Conservation (phyloP, 345 rosid species). For the Gossypium bickii region DNA sequence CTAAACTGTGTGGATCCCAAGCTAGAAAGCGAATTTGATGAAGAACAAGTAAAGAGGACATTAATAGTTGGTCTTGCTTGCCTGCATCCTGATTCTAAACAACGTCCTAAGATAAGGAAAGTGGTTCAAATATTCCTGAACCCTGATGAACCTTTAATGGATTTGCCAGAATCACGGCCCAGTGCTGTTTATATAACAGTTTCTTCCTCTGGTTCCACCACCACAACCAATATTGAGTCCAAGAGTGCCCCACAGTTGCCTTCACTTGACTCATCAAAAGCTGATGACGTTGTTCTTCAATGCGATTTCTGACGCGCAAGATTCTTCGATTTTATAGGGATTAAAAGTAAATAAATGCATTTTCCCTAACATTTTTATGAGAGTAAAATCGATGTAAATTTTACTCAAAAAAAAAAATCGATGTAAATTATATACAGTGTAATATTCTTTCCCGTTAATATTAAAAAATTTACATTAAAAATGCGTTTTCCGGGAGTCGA, state of each 20-base stretch:
- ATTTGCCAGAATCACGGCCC: constrained; percentile 29
- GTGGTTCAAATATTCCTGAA: constrained; percentile 36
- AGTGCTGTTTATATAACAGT: constrained; percentile 8
- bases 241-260: neutral
- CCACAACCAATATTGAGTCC: constrained; percentile 4
- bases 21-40: constrained; percentile 21
- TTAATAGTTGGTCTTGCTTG: constrained; percentile 32
- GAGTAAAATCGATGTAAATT: neutral
- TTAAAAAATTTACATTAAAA: no score
- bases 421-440: neutral
- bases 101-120: constrained; percentile 33
- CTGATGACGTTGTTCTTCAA: neutral
- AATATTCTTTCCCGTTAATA: no score
- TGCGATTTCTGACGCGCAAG: neutral
- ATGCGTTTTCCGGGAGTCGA: constrained; percentile 74
- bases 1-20: constrained; percentile 22
- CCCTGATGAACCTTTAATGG: constrained; percentile 24
- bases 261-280: neutral
- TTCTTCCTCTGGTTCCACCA: constrained; percentile 12
- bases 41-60: constrained; percentile 27
- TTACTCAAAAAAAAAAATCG: no score
- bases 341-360: neutral
- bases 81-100: constrained; percentile 28
- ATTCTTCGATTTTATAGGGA: neutral
- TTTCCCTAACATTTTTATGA: neutral